Evolutionary conservation across 306 rosid species (phyloP), one percentile per base, ranked within the genome.

Genomic region (Gynostemma pentaphyllum): DNA sequence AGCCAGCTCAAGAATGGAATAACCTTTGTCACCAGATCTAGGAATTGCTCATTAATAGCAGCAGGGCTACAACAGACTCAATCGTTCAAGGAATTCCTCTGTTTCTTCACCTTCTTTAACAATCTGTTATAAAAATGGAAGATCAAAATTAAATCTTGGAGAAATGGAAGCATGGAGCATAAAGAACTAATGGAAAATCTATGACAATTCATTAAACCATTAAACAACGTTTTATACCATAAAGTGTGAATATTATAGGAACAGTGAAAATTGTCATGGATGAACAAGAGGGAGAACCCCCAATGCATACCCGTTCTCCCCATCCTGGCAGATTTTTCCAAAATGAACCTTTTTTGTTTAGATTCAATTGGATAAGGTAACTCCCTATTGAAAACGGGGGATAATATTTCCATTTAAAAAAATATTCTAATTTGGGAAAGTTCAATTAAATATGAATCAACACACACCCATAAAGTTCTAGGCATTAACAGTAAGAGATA

Each of bases 61-160:
- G 21, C 51, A 34, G 53, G 18, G 48, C 95, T 79, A 75, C 84
- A 86, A 82, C 62, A 61, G 79, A 63, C 75, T 79, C 78, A 90
- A 67, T 51, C 83, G 73, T 53, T 82, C 78, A 22, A 72, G 85
- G 76, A 90, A 81, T 62, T 84, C 95, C n/a, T 13, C 65, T 0
- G 97, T 81, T 68, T 90, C 97, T 82, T 87, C 94, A 52, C 80
- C 82, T 79, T 90, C 90, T 76, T 76, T 82, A 57, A 87, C 83
- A 68, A 81, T 68, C 97, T 90, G 77, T 72, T 40, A 22, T 14
- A 34, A 40, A 22, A 61, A 39, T 5, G 50, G 50, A 72, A 68
- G 70, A 24, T 67, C 15, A 80, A 40, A 55, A 73, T 15, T 9
- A 61, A 11, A 14, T 59, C 19, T 19, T 37, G 66, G 22, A 40